phyloP scores from a whole-genome alignment of 2,329 filamentous ascomycete species.

The Peltaster fructicola region DNA sequence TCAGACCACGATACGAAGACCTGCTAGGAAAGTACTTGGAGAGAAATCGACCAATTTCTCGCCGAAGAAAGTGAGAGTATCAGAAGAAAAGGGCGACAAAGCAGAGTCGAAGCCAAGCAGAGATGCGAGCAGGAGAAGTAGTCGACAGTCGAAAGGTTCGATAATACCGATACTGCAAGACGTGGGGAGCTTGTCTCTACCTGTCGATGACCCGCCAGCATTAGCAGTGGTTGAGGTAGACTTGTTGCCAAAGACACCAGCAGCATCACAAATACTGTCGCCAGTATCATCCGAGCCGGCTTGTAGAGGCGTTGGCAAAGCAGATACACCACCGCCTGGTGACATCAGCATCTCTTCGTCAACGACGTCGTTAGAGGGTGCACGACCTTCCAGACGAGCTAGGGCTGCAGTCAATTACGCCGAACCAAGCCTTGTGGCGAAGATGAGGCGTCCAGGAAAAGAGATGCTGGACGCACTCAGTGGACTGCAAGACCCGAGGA shows the following conservation, averaged over 20 bases:
- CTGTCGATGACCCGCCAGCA: too few relatives aligned
- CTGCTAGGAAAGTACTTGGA: slow-evolving; percentile 20
- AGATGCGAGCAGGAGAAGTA: slow-evolving; percentile 6
- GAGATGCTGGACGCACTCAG: slow-evolving; percentile 29
- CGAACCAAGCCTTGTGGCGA: slow-evolving; percentile 29
- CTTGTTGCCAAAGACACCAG: slow-evolving; percentile 17
- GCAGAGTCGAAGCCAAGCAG: slow-evolving; percentile 2
- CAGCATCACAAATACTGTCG: slow-evolving; percentile 22
- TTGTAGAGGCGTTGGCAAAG: slow-evolving; percentile 7
- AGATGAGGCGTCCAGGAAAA: slow-evolving; percentile 32
- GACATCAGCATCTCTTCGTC: slow-evolving; percentile 19
- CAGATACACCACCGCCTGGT: slow-evolving; percentile 26
- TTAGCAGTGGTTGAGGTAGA: too few relatives aligned
- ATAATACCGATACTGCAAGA: too few relatives aligned
- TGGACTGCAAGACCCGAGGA: slow-evolving; percentile 13
- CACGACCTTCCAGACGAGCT: slow-evolving; percentile 27
- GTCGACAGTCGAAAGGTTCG: too few relatives aligned
- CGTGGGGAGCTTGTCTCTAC: too few relatives aligned
- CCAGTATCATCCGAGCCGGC: slow-evolving; percentile 27
- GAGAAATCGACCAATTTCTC: slow-evolving; percentile 25
- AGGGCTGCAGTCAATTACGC: slow-evolving; percentile 31
- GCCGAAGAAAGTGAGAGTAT: slow-evolving; percentile 16
- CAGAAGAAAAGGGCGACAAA: too few relatives aligned
- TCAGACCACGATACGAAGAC: too few relatives aligned
- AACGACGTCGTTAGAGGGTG: slow-evolving; percentile 14